phyloP scores from a whole-genome alignment of 2,329 filamentous ascomycete genomes.

The Aureobasidium sp. region DNA sequence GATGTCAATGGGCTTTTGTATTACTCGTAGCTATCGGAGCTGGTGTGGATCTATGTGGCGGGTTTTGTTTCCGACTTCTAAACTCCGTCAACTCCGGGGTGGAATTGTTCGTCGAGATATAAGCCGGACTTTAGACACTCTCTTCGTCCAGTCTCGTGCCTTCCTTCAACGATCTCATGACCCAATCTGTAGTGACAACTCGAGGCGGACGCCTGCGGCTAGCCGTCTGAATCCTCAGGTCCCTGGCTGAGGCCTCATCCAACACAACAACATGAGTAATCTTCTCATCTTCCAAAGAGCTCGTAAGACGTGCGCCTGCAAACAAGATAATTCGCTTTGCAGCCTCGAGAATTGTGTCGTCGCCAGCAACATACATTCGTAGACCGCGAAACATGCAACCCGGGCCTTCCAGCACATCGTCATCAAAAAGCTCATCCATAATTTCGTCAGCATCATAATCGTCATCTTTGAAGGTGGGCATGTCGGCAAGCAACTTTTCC shows the following conservation, averaged over 20 bases:
- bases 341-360: slow-evolving; percentile 22
- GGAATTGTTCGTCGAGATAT: too few species aligned
- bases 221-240: slow-evolving; percentile 29
- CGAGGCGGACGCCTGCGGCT: slow-evolving; percentile 46
- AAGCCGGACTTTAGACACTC: slow-evolving; percentile 1
- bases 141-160: slow-evolving; percentile 75
- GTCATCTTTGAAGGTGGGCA: slow-evolving; percentile 42
- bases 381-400: slow-evolving; percentile 45
- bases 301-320: slow-evolving; percentile 53
- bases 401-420: slow-evolving; percentile 45
- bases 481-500: slow-evolving; percentile 37
- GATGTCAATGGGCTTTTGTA: background rate
- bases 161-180: slow-evolving; percentile 73
- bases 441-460: slow-evolving; percentile 38
- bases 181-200: slow-evolving; percentile 62
- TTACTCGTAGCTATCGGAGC: background rate
- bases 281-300: slow-evolving; percentile 40
- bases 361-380: slow-evolving; percentile 34
- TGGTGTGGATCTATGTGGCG: background rate
- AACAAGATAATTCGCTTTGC: slow-evolving; percentile 55
- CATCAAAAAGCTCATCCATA: slow-evolving; percentile 44
- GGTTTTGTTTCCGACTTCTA: background rate
- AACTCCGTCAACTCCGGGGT: background rate
- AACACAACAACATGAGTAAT: slow-evolving; percentile 66
- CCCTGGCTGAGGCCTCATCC: slow-evolving; percentile 37